Evolutionary conservation across 495 filamentous ascomycete genomes (phyloP).

Genomic region (Parmelia sp.): DNA sequence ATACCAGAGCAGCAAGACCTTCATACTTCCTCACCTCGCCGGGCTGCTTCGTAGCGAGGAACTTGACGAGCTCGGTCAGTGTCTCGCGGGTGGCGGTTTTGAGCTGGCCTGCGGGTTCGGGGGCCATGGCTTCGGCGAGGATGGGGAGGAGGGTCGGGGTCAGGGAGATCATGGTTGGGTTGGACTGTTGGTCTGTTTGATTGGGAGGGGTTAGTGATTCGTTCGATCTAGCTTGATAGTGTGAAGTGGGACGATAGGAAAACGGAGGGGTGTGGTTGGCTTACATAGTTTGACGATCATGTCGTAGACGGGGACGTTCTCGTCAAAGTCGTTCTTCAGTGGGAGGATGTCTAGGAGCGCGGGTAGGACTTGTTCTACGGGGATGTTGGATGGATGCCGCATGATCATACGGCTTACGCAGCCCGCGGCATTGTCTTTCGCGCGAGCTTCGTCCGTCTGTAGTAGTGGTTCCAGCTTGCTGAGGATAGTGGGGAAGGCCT

Average conservation of each 20-base stretch:
- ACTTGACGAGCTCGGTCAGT: conserved; percentile 65
- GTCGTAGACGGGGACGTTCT: conserved; percentile 87
- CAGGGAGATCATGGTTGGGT: conserved; percentile 65
- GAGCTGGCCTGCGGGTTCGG: conserved; percentile 66
- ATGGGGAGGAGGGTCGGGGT: conserved; percentile 73
- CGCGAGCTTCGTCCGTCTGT: conserved; percentile 62
- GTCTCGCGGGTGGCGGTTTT: conserved; percentile 68
- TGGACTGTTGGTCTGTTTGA: conserved; percentile 57
- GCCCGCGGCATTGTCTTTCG: conserved; percentile 89
- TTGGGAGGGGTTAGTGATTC: background rate
- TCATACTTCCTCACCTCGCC: conserved; percentile 25
- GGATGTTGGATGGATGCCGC: conserved; percentile 69
- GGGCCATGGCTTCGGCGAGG: conserved; percentile 71
- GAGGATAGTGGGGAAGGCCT: conserved; percentile 69
- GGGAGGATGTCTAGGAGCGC: conserved; percentile 72
- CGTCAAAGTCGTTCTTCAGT: conserved; percentile 89
- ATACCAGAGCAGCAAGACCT: conserved; percentile 22
- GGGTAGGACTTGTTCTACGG: conserved; percentile 73
- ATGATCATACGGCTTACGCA: conserved; percentile 90
- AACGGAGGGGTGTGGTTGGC: conserved; percentile 30
- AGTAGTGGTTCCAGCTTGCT: conserved; percentile 78
- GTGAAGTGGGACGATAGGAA: background rate
- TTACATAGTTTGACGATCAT: conserved; percentile 83
- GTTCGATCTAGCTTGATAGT: background rate
- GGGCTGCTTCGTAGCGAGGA: conserved; percentile 50